Conservation (phyloP, 306 rosid genomes). For the Casuarina cunninghamiana region DNA sequence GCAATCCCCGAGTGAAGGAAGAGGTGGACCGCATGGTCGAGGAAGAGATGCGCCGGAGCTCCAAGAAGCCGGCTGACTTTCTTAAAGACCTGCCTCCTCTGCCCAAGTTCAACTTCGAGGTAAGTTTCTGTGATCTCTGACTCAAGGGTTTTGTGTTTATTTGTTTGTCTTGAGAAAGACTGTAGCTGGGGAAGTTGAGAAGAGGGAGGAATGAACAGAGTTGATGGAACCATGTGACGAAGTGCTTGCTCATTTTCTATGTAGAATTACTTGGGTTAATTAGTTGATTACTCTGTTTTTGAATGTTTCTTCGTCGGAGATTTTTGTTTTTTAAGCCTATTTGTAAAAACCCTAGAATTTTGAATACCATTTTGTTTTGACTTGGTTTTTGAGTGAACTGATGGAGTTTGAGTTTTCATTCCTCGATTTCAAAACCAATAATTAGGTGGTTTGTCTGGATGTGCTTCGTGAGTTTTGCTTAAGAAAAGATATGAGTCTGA, state of each 20-base stretch:
- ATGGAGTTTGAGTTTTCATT: not conserved
- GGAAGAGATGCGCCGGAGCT: constrained; percentile 94
- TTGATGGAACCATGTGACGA: not conserved
- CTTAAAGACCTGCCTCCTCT: constrained; percentile 92
- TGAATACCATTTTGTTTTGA: not conserved
- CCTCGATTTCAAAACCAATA: not conserved
- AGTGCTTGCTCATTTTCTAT: not conserved
- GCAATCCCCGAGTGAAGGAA: constrained; percentile 58
- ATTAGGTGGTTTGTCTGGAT: not conserved
- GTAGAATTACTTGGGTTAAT: too few species aligned
- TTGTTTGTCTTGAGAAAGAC: not conserved
- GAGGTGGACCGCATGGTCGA: constrained; percentile 90
- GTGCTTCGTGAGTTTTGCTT: not conserved
- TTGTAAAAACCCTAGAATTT: not conserved
- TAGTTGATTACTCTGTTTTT: too few species aligned
- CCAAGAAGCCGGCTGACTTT: constrained; percentile 77
- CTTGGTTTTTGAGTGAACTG: not conserved
- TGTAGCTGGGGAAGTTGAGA: constrained; percentile 11
- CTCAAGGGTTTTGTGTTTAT: constrained; percentile 4
- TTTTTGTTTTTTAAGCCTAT: not conserved
- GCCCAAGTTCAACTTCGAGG: constrained; percentile 68
- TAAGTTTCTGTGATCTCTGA: not conserved
- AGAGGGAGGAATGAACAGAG: not conserved
- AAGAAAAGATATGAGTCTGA: not conserved
- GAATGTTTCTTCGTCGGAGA: not conserved